A percentile compares a stretch with the other conserved stretches of the same genome.
Conservation (phyloP, 306 rosid species). For the Alnus glutinosa region DNA sequence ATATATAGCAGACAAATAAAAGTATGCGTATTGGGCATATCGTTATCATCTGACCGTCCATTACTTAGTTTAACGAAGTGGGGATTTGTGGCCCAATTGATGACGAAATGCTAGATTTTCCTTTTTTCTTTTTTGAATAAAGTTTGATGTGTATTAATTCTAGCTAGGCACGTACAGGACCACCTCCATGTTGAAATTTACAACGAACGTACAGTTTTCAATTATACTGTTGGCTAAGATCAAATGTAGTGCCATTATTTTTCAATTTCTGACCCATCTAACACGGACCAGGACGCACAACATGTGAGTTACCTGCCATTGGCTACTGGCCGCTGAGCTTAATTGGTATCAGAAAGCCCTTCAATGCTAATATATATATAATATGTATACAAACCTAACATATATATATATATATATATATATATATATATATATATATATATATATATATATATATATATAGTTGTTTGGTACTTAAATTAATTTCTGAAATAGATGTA, state of each 20-base stretch:
- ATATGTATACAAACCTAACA: neutral
- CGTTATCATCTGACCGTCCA: conserved; percentile 14
- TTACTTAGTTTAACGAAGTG: neutral
- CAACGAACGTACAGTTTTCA: no score
- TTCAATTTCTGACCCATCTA: neutral
- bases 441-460: no score
- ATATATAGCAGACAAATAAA: neutral
- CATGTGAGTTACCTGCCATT: conserved; percentile 26
- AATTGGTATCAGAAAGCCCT: neutral
- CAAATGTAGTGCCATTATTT: neutral
- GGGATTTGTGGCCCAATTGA: conserved; percentile 5
- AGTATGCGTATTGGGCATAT: neutral
- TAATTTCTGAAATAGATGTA: neutral
- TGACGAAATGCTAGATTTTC: conserved; percentile 2
- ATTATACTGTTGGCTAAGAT: neutral
- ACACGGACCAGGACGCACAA: conserved; percentile 26
- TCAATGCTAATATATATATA: conserved; percentile 7
- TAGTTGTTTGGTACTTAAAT: neutral
- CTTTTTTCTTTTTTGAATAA: neutral
- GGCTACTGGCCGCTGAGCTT: neutral
- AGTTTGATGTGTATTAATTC: neutral
- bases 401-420: no score
- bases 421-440: no score
- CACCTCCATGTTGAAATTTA: no score
- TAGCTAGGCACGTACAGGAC: no score